Evolutionary conservation across 176 grass and related monocot genomes (phyloP).

Genomic region (Puya raimondii): DNA sequence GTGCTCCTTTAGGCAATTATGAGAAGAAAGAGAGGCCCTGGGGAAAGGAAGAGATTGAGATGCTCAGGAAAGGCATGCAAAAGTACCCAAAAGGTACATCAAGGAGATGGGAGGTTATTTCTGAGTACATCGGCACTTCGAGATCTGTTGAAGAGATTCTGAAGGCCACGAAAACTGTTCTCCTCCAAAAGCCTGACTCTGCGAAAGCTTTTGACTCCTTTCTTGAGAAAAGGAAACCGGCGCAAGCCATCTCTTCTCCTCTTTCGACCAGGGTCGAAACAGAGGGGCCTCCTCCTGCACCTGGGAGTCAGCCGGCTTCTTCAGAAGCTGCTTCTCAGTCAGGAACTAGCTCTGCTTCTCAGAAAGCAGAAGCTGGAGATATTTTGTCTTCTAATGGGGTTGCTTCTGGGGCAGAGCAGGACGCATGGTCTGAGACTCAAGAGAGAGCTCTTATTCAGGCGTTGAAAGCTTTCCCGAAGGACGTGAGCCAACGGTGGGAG

Average conservation of each 20-base stretch:
- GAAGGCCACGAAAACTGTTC: conserved; percentile 88
- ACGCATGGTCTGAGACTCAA: conserved; percentile 76
- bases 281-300: conserved; percentile 7
- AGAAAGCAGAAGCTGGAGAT: conserved; percentile 24
- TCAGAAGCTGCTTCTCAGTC: conserved; percentile 19
- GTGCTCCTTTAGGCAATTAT: conserved; percentile 26
- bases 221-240: conserved; percentile 90
- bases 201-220: conserved; percentile 94
- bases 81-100: conserved; percentile 94
- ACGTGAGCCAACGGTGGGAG: conserved; percentile 91
- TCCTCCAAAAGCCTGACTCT: conserved; percentile 93
- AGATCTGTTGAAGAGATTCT: conserved; percentile 92
- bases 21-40: conserved; percentile 88
- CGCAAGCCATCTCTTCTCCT: conserved; percentile 55
- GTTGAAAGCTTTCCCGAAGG: conserved; percentile 90
- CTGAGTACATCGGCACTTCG: conserved; percentile 75
- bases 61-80: conserved; percentile 92
- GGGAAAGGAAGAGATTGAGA: conserved; percentile 86
- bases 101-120: conserved; percentile 87
- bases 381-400: conserved; percentile 30
- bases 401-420: conserved; percentile 39
- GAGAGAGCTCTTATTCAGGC: conserved; percentile 85
- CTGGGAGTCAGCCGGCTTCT: conserved; percentile 25
- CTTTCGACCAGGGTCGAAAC: conserved; percentile 61
- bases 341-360: conserved; percentile 17